phyloP scores from a whole-genome alignment of 306 rosid species.

The Trifolium repens region DNA sequence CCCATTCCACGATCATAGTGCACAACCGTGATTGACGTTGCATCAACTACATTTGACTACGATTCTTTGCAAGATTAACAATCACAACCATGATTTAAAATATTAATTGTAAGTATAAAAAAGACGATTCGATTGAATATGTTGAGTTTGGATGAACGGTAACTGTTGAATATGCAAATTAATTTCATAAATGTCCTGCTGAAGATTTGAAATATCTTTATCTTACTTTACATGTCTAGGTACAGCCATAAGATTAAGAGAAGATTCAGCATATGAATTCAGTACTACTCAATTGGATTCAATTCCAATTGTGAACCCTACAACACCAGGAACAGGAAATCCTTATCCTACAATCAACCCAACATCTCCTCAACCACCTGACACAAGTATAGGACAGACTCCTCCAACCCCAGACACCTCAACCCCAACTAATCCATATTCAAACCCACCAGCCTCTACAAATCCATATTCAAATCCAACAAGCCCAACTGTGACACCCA shows the following conservation, averaged over 20 bases:
- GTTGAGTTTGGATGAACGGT: no score
- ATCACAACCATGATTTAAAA: background rate
- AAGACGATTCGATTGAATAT: background rate
- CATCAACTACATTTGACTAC: background rate
- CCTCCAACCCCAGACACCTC: constrained; percentile 42
- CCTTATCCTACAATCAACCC: constrained; percentile 54
- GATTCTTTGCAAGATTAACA: background rate
- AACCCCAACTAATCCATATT: constrained; percentile 39
- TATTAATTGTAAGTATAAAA: background rate
- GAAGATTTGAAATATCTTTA: constrained; percentile 23
- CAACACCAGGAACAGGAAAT: constrained; percentile 64
- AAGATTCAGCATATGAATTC: constrained; percentile 56
- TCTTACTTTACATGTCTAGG: no score
- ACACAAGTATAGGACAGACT: constrained; percentile 42
- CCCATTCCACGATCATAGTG: no score
- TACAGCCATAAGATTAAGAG: constrained; percentile 42
- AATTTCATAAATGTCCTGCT: background rate
- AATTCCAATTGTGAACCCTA: constrained; percentile 75
- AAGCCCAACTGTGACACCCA: constrained; percentile 32
- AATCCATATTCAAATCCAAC: constrained; percentile 36
- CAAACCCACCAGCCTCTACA: constrained; percentile 29
- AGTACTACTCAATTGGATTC: constrained; percentile 52
- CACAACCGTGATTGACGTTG: no score
- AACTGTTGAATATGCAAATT: no score
- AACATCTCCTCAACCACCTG: constrained; percentile 58